Conservation (phyloP, 768 basidiomycete species). For the Gloeopeniophorella convolvens region DNA sequence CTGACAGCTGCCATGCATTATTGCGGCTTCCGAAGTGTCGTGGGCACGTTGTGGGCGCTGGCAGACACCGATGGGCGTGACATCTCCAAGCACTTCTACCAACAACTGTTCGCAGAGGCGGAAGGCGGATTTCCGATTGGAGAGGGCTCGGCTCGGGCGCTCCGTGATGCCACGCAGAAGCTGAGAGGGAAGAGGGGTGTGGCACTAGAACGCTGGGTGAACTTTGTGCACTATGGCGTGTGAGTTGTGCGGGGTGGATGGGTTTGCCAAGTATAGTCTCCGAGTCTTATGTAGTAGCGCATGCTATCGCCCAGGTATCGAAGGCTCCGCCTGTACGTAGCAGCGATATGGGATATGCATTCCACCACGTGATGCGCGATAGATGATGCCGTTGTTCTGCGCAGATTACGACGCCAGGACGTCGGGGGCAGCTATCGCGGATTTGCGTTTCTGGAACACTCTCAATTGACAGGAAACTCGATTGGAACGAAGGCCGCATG, state of each 20-base stretch:
- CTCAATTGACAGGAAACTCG: too few relatives aligned
- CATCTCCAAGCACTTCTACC: slow-evolving; percentile 3
- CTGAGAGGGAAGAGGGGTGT: slow-evolving; percentile 2
- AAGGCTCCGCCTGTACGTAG: too few relatives aligned
- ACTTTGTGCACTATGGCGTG: slow-evolving; percentile 11
- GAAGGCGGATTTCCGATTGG: background rate
- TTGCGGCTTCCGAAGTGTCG: slow-evolving; percentile 9
- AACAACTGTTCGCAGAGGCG: background rate
- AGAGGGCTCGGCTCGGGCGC: background rate
- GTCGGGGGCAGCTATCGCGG: too few relatives aligned
- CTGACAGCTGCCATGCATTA: slow-evolving; percentile 19
- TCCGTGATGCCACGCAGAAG: background rate
- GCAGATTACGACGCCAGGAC: too few relatives aligned
- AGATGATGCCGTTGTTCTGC: too few relatives aligned
- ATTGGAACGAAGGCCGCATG: too few relatives aligned
- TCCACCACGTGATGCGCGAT: too few relatives aligned
- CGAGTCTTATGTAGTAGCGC: too few relatives aligned
- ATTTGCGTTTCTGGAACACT: too few relatives aligned
- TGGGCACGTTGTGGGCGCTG: slow-evolving; percentile 19
- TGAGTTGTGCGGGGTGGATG: background rate
- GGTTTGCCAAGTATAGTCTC: too few relatives aligned
- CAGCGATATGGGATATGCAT: too few relatives aligned
- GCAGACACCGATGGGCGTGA: slow-evolving; percentile 12
- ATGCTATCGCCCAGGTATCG: too few relatives aligned
- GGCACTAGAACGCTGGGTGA: slow-evolving; percentile 8